A percentile compares a stretch with the other conserved stretches of the same genome.
These are phyloP conservation scores for Goffeauzyma gilvescens DNA, from an alignment of 768 basidiomycete genomes.

Conservation along the genomic window DNA sequence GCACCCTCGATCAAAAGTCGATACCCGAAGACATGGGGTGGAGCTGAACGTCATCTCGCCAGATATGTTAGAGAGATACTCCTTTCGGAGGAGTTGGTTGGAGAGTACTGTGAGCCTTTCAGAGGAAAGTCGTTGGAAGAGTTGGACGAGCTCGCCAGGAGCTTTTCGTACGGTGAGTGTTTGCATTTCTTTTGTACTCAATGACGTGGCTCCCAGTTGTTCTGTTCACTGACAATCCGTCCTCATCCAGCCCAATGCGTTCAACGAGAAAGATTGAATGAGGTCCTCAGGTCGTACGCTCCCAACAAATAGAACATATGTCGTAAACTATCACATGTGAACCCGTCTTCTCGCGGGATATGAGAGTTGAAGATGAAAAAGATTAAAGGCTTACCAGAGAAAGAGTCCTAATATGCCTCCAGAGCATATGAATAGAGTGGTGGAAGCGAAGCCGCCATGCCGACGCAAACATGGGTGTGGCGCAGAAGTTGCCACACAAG, in stretches of 20 bases:
- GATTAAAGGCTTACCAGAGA: too few relatives aligned
- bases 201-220: neutral
- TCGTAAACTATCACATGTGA: neutral
- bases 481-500: too few relatives aligned
- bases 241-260: slow-evolving; percentile 40
- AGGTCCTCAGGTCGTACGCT: slow-evolving; percentile 15
- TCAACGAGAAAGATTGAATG: slow-evolving; percentile 48
- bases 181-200: neutral
- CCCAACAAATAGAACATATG: neutral
- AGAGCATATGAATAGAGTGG: too few relatives aligned
- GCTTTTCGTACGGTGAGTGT: slow-evolving; percentile 42
- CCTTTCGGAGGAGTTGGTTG: slow-evolving; percentile 35
- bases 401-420: too few relatives aligned
- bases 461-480: too few relatives aligned
- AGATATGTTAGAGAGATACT: slow-evolving; percentile 50
- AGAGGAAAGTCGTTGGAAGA: slow-evolving; percentile 35
- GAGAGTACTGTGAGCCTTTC: slow-evolving; percentile 33
- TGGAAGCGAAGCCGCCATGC: too few relatives aligned
- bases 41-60: slow-evolving; percentile 18
- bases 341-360: neutral
- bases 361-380: too few relatives aligned
- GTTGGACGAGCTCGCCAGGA: slow-evolving; percentile 54
- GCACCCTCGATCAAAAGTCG: slow-evolving; percentile 37
- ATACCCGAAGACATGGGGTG: slow-evolving; percentile 37
- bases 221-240: too few relatives aligned